Evolutionary conservation across 176 grass and related monocot species (phyloP).

Genomic region (Oryza meridionalis): DNA sequence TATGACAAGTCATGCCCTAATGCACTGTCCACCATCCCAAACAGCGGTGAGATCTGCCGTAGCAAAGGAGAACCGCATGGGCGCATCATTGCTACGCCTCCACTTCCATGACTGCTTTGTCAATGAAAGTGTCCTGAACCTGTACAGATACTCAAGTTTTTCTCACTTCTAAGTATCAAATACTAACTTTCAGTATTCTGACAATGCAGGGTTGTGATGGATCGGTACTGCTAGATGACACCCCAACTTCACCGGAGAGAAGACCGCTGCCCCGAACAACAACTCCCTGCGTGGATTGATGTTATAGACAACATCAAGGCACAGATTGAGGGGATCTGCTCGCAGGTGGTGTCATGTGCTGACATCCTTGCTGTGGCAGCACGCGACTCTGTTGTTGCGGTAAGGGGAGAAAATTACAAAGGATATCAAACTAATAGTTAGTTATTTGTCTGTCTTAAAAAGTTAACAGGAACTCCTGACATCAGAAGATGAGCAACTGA

Average conservation of each 20-base stretch:
- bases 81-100: conserved; percentile 68
- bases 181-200: background rate
- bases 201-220: conserved; percentile 59
- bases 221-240: conserved; percentile 70
- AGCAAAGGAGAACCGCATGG: conserved; percentile 52
- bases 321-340: conserved; percentile 52
- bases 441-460: background rate
- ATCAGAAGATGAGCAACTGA: background rate
- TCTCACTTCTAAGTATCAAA: background rate
- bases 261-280: conserved; percentile 54
- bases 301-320: conserved; percentile 64
- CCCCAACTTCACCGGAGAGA: conserved; percentile 53
- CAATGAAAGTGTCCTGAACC: conserved; percentile 40
- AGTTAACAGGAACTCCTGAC: background rate
- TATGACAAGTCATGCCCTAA: conserved; percentile 64
- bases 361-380: conserved; percentile 67
- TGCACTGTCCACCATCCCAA: conserved; percentile 49
- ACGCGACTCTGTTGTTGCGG: conserved; percentile 56
- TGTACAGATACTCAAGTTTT: background rate
- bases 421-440: background rate
- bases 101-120: conserved; percentile 76
- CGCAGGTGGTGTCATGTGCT: conserved; percentile 59
- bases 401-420: conserved; percentile 39
- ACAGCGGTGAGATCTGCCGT: conserved; percentile 36
- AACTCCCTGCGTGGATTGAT: conserved; percentile 55